phyloP scores from a whole-genome alignment of 75 land plant genomes.

The Sequoiadendron giganteum region DNA sequence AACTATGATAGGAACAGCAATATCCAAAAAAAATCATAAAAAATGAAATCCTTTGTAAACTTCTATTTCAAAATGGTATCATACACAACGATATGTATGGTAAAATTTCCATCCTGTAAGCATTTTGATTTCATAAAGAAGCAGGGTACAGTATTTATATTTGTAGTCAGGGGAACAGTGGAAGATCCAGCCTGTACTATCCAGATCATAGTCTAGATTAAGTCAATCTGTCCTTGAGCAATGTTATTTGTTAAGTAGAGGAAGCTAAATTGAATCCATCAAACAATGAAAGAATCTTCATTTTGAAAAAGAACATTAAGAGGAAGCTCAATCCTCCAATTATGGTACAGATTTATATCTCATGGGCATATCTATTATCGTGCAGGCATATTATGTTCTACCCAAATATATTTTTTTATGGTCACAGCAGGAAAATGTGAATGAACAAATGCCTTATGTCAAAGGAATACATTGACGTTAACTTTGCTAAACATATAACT shows the following conservation, averaged over 20 bases:
- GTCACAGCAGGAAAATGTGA: background rate
- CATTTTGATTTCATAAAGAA: background rate
- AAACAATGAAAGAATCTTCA: slow-evolving; percentile 8
- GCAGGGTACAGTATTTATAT: background rate
- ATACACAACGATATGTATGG: background rate
- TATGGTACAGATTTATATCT: background rate
- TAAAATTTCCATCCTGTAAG: background rate
- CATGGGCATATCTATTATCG: slow-evolving; percentile 4
- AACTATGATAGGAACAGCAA: background rate
- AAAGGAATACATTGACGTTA: background rate
- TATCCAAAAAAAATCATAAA: background rate
- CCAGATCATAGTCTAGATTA: background rate
- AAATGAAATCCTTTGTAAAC: background rate
- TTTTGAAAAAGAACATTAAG: background rate
- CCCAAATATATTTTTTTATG: background rate
- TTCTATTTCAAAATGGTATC: background rate
- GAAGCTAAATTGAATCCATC: background rate
- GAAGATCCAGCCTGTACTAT: background rate
- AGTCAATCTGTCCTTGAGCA: background rate
- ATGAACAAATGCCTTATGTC: background rate
- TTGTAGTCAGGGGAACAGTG: background rate
- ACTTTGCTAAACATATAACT: slow-evolving; percentile 1
- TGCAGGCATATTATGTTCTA: background rate
- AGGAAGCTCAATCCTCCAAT: slow-evolving; percentile 2
- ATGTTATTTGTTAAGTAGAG: background rate